Conservation (phyloP, 805 yeast genomes). For the Teunomyces panamensis region DNA sequence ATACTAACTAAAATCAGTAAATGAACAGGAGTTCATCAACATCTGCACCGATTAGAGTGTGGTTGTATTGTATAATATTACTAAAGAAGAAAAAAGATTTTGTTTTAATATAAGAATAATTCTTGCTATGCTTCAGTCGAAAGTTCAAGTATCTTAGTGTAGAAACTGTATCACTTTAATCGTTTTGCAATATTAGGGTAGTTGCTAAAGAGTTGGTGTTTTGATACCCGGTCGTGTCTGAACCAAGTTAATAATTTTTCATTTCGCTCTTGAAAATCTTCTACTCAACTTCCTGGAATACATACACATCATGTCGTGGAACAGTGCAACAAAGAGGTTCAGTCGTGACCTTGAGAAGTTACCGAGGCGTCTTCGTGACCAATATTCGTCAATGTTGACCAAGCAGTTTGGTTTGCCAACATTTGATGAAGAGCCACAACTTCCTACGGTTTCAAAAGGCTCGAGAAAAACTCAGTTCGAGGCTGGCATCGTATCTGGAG, state of each 20-base stretch:
- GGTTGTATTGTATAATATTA: conserved; percentile 1
- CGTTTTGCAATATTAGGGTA: neutral
- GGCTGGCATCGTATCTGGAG: conserved; percentile 70
- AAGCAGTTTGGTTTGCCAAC: conserved; percentile 32
- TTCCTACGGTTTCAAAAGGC: conserved; percentile 17
- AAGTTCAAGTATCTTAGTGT: no score
- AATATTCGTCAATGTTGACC: conserved; percentile 17
- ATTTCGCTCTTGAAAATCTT: neutral
- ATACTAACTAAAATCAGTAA: conserved; percentile 45
- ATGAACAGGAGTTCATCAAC: conserved; percentile 71
- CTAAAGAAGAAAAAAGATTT: neutral
- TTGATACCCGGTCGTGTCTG: neutral
- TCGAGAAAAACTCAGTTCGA: conserved; percentile 43
- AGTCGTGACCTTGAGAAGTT: conserved; percentile 33
- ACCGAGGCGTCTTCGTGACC: conserved; percentile 30
- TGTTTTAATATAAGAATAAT: neutral
- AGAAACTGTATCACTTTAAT: no score
- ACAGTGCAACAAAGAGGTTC: conserved; percentile 32
- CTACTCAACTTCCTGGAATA: neutral
- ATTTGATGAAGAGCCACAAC: conserved; percentile 19
- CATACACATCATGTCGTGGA: conserved; percentile 27
- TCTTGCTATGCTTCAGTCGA: neutral
- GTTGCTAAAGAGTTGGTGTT: neutral
- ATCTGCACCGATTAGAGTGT: conserved; percentile 12
- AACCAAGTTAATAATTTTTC: conserved; percentile 1